These are phyloP conservation scores for Stylonectria norvegica DNA, from an alignment of 2,329 filamentous ascomycete species.

Conservation along the genomic window DNA sequence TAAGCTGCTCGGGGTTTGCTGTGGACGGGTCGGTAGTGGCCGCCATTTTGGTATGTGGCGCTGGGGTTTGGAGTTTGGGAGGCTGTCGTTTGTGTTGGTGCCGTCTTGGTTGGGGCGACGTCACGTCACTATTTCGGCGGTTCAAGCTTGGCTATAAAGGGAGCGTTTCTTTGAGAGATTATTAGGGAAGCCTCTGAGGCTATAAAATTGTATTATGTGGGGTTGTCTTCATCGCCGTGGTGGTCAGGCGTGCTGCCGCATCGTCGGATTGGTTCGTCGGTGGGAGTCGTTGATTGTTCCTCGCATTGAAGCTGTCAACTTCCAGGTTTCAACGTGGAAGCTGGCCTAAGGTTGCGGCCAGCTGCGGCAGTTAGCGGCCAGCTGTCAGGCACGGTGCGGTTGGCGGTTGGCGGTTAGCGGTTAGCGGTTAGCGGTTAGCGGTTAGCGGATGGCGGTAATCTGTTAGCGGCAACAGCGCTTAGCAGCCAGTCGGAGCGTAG, in stretches of 20 bases:
- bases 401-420: neutral
- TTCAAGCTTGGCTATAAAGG: too few relatives aligned
- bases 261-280: neutral
- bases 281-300: neutral
- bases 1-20: slow-evolving; percentile 34
- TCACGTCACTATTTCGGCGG: slow-evolving; percentile 11
- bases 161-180: too few relatives aligned
- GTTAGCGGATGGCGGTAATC: neutral
- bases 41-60: slow-evolving; percentile 27
- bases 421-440: neutral
- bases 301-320: slow-evolving; percentile 3
- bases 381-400: slow-evolving; percentile 1
- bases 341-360: neutral
- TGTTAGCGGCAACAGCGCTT: slow-evolving; percentile 14
- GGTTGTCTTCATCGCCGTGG: neutral
- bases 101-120: slow-evolving; percentile 1
- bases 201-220: too few relatives aligned
- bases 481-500: slow-evolving; percentile 22
- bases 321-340: neutral
- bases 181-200: too few relatives aligned
- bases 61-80: neutral
- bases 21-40: slow-evolving; percentile 25
- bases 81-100: slow-evolving; percentile 1
- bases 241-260: neutral
- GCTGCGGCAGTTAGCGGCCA: slow-evolving; percentile 3